Base-by-base conservation (phyloP, 495 filamentous ascomycete genomes). In the Hypomontagnella monticulosa region DNA sequence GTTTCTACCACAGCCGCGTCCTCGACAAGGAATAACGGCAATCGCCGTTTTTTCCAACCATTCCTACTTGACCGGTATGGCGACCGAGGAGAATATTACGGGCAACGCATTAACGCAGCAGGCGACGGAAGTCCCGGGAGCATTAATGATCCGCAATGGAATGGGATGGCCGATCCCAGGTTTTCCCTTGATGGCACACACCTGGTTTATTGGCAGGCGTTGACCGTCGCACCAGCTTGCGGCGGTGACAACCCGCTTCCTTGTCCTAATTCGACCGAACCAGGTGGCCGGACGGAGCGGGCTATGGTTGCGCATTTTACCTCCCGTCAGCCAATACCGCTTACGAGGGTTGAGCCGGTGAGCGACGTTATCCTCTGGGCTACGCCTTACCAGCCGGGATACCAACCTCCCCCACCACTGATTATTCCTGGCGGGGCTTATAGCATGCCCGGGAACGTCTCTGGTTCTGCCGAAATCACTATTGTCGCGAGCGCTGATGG, bases 131-230 rank as follows among this genome's bases (percentile, higher is more conserved):
- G 49, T 19, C 58, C 71, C n/a, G 73, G 68, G 6, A 70, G 61
- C 34, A 55, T 73, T 6, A 70, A 71, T 16, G 69, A 72, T 37
- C 71, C 73, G 14, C 38, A 70, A 11, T 75, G 71, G 67, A 73
- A 75, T 48, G 72, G 43, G 4, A 38, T 20, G 7, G 71, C 69
- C 34, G 71, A 73, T 50, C 73, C 73, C 5, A 47, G 46, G 14
- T 75, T 64, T 38, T 73, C 72, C 5, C 57, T 46, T 6, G 72
- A 71, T 49, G 43, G 46, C 8, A 75, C 60, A 0, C 44, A 58
- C 9, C 40, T 74, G 5, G 63, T 58, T 9, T 73, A 75, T 44
- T 69, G 32, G 27, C 67, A 75, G 37, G 33, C 20, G 15, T 40
- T 61, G 61, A 7, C 65, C 64, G 14, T 27, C 23, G 23, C 23